These are phyloP conservation scores for Tolypocladium tundrense DNA, from an alignment of 2,329 filamentous ascomycete genomes.

Conservation along the genomic window DNA sequence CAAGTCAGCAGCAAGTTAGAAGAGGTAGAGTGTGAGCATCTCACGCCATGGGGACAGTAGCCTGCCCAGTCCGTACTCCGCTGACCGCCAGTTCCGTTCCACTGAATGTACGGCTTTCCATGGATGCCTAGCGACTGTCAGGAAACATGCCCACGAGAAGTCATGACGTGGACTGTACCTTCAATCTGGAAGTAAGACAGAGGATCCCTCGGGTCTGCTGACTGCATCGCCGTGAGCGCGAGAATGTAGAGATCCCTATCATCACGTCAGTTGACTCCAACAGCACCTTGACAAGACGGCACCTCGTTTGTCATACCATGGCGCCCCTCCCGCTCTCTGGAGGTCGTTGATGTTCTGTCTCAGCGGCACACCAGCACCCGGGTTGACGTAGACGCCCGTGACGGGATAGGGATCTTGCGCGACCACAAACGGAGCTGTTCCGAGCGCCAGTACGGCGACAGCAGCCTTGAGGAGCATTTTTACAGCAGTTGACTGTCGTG, in stretches of 20 bases:
- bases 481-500: not conserved
- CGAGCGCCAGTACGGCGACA: conserved; percentile 2
- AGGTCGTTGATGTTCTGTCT: conserved; percentile 3
- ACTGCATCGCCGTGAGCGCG: conserved; percentile 32
- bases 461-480: conserved; percentile 3
- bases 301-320: not conserved
- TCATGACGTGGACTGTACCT: conserved; percentile 18
- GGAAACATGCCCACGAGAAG: not conserved
- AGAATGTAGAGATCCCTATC: conserved; percentile 40
- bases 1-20: not conserved
- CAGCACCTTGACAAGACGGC: not conserved
- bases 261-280: not conserved
- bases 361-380: not conserved
- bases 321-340: not conserved
- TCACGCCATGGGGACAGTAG: conserved; percentile 39
- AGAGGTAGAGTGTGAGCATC: not conserved
- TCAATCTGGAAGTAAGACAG: conserved; percentile 40
- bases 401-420: conserved; percentile 1
- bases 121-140: conserved; percentile 23
- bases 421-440: not conserved
- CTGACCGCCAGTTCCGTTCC: conserved; percentile 26
- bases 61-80: conserved; percentile 21
- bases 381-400: not conserved
- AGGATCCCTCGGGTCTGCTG: conserved; percentile 26
- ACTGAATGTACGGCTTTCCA: conserved; percentile 30